Conservation (phyloP, 2,329 filamentous ascomycete genomes). For the Dothistroma septosporum region DNA sequence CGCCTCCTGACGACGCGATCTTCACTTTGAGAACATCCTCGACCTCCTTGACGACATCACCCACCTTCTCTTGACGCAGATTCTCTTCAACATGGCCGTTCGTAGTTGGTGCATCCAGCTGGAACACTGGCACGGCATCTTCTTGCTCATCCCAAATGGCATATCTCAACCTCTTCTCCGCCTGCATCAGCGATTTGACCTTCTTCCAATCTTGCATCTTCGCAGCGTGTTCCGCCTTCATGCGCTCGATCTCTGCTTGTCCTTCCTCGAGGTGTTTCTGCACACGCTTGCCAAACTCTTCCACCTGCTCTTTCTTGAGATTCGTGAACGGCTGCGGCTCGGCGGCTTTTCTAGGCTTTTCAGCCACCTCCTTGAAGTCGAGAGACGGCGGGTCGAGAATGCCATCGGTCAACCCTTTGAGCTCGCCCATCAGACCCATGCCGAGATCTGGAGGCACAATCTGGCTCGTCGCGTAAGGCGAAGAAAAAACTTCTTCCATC, state of each 20-base stretch:
- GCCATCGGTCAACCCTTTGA: conserved; percentile 75
- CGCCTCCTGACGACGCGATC: conserved; percentile 42
- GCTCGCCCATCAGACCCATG: conserved; percentile 70
- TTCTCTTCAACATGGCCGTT: conserved; percentile 29
- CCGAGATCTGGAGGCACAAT: conserved; percentile 85
- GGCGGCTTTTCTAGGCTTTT: conserved; percentile 44
- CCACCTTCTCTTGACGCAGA: conserved; percentile 52
- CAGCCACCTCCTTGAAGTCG: conserved; percentile 17
- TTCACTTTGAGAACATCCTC: conserved; percentile 67
- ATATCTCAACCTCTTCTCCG: conserved; percentile 70
- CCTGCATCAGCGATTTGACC: conserved; percentile 64
- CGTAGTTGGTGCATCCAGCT: conserved; percentile 45
- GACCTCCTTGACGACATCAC: conserved; percentile 70
- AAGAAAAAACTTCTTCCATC: conserved; percentile 97
- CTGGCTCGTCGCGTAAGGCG: conserved; percentile 78
- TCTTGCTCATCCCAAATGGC: conserved; percentile 51
- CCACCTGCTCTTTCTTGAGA: conserved; percentile 70
- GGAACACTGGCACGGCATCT: conserved; percentile 37
- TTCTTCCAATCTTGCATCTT: conserved; percentile 71
- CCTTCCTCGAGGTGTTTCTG: conserved; percentile 67
- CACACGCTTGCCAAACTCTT: conserved; percentile 78
- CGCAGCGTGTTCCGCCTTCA: conserved; percentile 74
- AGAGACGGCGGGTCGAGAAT: conserved; percentile 65
- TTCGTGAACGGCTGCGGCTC: conserved; percentile 53
- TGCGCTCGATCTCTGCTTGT: conserved; percentile 74